phyloP scores from a whole-genome alignment of 345 rosid species.

The Hibiscus trionum region DNA sequence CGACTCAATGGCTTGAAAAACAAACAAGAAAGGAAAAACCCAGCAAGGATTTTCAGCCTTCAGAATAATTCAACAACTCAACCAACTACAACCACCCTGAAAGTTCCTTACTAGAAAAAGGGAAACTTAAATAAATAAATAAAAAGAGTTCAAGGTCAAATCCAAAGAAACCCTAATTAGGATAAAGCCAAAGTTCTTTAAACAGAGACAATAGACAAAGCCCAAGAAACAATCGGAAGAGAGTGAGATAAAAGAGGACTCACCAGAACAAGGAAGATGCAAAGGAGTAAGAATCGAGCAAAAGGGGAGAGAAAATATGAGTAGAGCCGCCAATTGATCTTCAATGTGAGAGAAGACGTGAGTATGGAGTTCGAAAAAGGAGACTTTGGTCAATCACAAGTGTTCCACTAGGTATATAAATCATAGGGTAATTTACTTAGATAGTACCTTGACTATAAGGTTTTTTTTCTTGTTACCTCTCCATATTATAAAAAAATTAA shows the following conservation, averaged over 20 bases:
- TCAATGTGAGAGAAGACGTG: background rate
- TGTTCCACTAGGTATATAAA: background rate
- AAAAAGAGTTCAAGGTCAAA: background rate
- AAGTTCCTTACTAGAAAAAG: background rate
- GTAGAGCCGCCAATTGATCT: background rate
- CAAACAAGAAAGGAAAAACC: background rate
- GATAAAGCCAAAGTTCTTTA: background rate
- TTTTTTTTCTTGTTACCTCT: no score
- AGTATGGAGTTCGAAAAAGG: background rate
- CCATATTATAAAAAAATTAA: no score
- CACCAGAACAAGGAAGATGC: background rate
- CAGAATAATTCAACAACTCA: background rate
- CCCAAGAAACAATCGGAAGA: slow-evolving; percentile 2
- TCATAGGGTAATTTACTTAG: background rate
- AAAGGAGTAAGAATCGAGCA: background rate
- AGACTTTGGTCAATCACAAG: background rate
- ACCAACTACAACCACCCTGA: background rate
- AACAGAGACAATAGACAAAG: background rate
- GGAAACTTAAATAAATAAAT: background rate
- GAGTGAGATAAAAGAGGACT: slow-evolving; percentile 1
- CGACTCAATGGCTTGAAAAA: background rate
- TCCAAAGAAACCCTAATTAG: slow-evolving; percentile 9
- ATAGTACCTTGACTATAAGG: no score
- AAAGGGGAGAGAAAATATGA: background rate
- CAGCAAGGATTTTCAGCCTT: background rate